Evolutionary conservation across 169 alveolate species (phyloP), one percentile per base, ranked within the genome.

Genomic region (Theileria sp.): DNA sequence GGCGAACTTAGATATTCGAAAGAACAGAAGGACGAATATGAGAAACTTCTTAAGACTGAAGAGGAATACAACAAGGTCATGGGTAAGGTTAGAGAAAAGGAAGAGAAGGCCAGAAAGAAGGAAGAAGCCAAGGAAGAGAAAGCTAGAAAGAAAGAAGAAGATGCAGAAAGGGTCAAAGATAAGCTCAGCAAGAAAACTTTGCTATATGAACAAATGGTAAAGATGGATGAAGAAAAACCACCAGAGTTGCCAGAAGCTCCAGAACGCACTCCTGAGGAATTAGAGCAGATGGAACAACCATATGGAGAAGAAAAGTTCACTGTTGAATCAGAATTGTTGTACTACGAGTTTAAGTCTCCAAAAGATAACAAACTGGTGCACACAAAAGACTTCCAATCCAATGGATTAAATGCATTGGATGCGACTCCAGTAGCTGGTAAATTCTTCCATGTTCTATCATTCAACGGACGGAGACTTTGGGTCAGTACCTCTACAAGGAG

Each of bases 381-480:
- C 67, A 58, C 67, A 8, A 58, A 58, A 25, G 67, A 58, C 67
- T 58, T 21, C 67, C 26, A 19, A 19, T 58, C 36, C 67, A 58
- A 21, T 19, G 67, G 67, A 21, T 25, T 58, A 5, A 1, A 1
- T 8, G 28, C 67, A 3, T 19, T 58, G 26, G 75, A 66, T 25
- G 58, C 34, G 9, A 66, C 75, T n/a, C 75, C 58, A 7, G 26
- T 66, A n/a, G 51, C 58, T 7, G 58, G 58, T 21, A 66, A 38
- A 66, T 44, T 44, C 58, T n/a, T 66, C 26, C 75, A 66, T 25
- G 9, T 58, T 21, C 36, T 58, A 58, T 58, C 67, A 58, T 17
- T 58, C 5, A 19, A 58, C 67, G 67, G 67, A 58, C 3, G 32
- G 67, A 58, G 67, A 25, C 26, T 58, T 25, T 58, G 67, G 67